phyloP scores from a whole-genome alignment of 768 basidiomycete genomes.

The Crassisporium funariophilum region DNA sequence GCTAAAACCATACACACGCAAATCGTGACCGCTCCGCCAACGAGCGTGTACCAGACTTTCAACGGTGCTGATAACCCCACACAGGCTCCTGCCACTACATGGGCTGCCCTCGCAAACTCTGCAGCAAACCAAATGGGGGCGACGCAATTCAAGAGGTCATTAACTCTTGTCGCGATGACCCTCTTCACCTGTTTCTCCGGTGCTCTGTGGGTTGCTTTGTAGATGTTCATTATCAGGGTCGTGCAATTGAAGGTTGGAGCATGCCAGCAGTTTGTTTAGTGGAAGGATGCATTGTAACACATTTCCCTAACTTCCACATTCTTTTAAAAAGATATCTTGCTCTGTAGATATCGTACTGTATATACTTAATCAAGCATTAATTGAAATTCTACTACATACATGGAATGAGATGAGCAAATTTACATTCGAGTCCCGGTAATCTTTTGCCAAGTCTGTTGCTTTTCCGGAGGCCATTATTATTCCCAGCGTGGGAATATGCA shows the following conservation, averaged over 20 bases:
- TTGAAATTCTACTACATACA: too few relatives aligned
- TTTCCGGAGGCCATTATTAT: too few relatives aligned
- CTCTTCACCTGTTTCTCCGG: conserved; percentile 16
- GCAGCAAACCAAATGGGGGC: conserved; percentile 13
- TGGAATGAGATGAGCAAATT: neutral
- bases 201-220: conserved; percentile 17
- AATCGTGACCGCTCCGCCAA: conserved; percentile 27
- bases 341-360: neutral
- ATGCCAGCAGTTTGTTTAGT: too few relatives aligned
- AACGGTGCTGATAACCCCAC: conserved; percentile 39
- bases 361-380: too few relatives aligned
- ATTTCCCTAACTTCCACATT: too few relatives aligned
- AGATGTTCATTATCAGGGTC: neutral
- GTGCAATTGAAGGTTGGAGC: conserved; percentile 2
- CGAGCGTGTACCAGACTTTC: conserved; percentile 32
- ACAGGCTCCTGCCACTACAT: conserved; percentile 38
- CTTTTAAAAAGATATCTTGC: too few relatives aligned
- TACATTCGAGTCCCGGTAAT: neutral
- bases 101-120: conserved; percentile 25
- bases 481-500: too few relatives aligned
- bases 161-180: conserved; percentile 9
- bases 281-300: too few relatives aligned
- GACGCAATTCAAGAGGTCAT: conserved; percentile 7
- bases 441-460: neutral
- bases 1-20: conserved; percentile 47